A percentile compares a stretch with the other conserved stretches of the same genome.
These are phyloP conservation scores for Aristolochia contorta DNA, from an alignment of 164 flowering plant genomes.

Conservation along the genomic window DNA sequence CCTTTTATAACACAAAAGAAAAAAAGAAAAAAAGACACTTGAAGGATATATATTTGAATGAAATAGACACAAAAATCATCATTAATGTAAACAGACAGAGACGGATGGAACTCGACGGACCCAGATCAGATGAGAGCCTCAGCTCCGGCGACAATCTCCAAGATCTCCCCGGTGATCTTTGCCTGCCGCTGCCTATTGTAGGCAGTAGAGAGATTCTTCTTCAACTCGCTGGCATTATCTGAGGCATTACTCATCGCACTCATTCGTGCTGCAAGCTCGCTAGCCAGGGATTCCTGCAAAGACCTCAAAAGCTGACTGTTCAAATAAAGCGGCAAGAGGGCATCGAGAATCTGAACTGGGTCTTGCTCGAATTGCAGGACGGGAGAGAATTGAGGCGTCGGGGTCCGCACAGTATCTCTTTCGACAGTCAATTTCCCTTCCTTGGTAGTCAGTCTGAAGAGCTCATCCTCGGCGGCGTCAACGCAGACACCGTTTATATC, in stretches of 20 bases:
- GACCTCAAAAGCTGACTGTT: constrained; percentile 86
- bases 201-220: constrained; percentile 38
- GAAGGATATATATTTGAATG: constrained; percentile 14
- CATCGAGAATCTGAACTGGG: constrained; percentile 93
- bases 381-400: constrained; percentile 28
- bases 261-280: constrained; percentile 93
- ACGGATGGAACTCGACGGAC: constrained; percentile 1
- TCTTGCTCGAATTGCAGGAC: constrained; percentile 83
- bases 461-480: constrained; percentile 71
- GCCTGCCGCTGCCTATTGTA: constrained; percentile 72
- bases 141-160: constrained; percentile 95
- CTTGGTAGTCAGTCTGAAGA: constrained; percentile 67
- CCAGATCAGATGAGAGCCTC: constrained; percentile 36
- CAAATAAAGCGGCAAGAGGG: constrained; percentile 76
- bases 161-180: constrained; percentile 76
- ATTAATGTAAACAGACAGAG: not conserved
- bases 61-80: constrained; percentile 7
- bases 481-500: constrained; percentile 64
- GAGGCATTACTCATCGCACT: constrained; percentile 78
- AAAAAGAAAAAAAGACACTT: constrained; percentile 12
- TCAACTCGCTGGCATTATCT: constrained; percentile 76
- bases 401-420: constrained; percentile 31
- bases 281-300: constrained; percentile 79
- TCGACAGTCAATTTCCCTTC: constrained; percentile 75
- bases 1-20: constrained; percentile 6